phyloP scores from a whole-genome alignment of 2,329 filamentous ascomycete species.

The Leptographium flavum region DNA sequence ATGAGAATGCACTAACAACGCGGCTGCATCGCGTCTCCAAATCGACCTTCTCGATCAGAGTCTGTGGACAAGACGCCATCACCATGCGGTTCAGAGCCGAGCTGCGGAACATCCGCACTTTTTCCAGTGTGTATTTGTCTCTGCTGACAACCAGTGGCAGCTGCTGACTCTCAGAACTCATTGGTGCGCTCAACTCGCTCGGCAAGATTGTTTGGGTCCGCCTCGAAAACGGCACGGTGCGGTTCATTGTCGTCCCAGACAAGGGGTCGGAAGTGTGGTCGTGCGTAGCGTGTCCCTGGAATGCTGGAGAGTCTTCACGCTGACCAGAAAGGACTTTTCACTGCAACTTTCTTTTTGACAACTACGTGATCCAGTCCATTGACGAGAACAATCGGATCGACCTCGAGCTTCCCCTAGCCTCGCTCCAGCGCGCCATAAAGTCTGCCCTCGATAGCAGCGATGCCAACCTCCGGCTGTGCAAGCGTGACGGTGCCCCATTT shows the following conservation, averaged over 20 bases:
- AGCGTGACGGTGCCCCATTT: slow-evolving; percentile 76
- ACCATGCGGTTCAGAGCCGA: slow-evolving; percentile 30
- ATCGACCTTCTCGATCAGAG: neutral
- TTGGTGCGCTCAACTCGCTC: slow-evolving; percentile 47
- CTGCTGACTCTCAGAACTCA: slow-evolving; percentile 36
- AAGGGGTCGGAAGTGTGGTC: slow-evolving; percentile 95
- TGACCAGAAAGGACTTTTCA: slow-evolving; percentile 5
- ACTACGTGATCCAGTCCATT: slow-evolving; percentile 74
- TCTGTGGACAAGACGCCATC: neutral
- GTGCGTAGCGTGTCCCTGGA: slow-evolving; percentile 30
- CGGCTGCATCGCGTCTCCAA: slow-evolving; percentile 1
- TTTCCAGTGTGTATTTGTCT: slow-evolving; percentile 36
- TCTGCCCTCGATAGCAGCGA: slow-evolving; percentile 72
- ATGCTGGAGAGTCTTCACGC: neutral
- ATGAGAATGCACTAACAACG: neutral
- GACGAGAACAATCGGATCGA: slow-evolving; percentile 81
- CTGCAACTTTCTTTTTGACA: slow-evolving; percentile 70
- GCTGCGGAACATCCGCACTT: slow-evolving; percentile 50
- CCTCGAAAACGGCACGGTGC: slow-evolving; percentile 72
- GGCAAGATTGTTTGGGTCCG: slow-evolving; percentile 86
- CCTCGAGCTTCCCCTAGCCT: slow-evolving; percentile 80
- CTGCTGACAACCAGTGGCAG: neutral
- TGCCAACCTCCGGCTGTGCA: slow-evolving; percentile 78
- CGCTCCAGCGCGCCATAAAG: slow-evolving; percentile 79
- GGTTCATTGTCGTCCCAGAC: slow-evolving; percentile 92